Evolutionary conservation across 345 rosid species (phyloP).

Genomic region (Linum lewisii): DNA sequence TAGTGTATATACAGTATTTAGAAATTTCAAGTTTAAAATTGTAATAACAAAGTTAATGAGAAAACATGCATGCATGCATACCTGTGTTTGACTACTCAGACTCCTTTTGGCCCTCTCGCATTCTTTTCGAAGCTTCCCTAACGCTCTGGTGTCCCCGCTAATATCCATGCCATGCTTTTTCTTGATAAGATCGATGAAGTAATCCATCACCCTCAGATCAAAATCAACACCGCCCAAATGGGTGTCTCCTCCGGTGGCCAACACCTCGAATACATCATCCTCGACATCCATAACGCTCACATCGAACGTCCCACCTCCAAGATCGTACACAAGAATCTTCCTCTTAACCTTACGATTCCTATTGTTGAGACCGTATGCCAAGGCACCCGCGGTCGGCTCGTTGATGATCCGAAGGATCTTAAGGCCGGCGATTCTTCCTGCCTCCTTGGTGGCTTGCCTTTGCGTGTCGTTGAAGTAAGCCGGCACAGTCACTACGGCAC

Average conservation of each 20-base stretch:
- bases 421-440: neutral
- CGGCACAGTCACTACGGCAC: neutral
- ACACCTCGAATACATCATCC: conserved; percentile 12
- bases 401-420: neutral
- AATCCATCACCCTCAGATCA: neutral
- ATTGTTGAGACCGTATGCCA: neutral
- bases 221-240: conserved; percentile 12
- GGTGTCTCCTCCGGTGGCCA: conserved; percentile 12
- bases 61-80: too few species aligned
- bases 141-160: neutral
- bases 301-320: conserved; percentile 15
- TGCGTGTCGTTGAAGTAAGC: neutral
- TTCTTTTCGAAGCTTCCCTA: neutral
- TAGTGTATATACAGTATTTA: too few species aligned
- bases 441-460: neutral
- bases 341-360: neutral
- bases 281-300: conserved; percentile 9
- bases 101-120: neutral
- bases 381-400: neutral
- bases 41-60: too few species aligned
- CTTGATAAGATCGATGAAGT: neutral
- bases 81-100: neutral
- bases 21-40: too few species aligned
- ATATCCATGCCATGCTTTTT: neutral
- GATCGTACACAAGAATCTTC: conserved; percentile 3